Conservation (phyloP, 768 basidiomycete genomes). For the Asterophora parasitica region DNA sequence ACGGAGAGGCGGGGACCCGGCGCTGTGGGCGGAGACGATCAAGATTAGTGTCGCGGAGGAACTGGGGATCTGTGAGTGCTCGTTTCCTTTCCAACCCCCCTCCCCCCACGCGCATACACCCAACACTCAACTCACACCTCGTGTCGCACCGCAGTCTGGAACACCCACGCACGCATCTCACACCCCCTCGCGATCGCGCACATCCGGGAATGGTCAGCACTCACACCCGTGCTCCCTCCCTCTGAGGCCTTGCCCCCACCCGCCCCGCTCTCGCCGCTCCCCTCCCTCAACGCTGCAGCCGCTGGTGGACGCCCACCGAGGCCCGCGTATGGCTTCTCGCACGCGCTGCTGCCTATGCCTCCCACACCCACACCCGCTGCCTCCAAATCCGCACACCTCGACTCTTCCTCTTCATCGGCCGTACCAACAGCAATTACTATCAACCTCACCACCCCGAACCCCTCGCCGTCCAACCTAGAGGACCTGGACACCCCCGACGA, state of each 20-base stretch:
- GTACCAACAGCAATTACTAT: no score
- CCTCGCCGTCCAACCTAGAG: no score
- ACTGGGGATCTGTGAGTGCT: conserved; percentile 59
- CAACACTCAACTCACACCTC: no score
- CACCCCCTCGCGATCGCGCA: conserved; percentile 51
- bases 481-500: conserved; percentile 72
- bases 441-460: no score
- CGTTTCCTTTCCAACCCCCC: not conserved
- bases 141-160: conserved; percentile 70
- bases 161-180: conserved; percentile 61
- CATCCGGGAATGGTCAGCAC: conserved; percentile 45
- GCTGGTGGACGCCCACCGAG: conserved; percentile 1
- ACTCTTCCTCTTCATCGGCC: not conserved
- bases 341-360: conserved; percentile 13
- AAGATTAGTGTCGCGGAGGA: conserved; percentile 73
- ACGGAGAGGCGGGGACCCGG: conserved; percentile 47
- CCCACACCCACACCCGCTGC: not conserved
- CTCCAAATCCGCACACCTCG: not conserved
- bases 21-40: conserved; percentile 47
- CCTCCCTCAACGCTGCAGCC: not conserved
- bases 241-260: conserved; percentile 7
- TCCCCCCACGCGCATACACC: no score
- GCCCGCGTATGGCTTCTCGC: conserved; percentile 12
- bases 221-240: conserved; percentile 36
- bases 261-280: conserved; percentile 3